phyloP scores from a whole-genome alignment of 2,329 filamentous ascomycete genomes.

The Aspergillus piperis region DNA sequence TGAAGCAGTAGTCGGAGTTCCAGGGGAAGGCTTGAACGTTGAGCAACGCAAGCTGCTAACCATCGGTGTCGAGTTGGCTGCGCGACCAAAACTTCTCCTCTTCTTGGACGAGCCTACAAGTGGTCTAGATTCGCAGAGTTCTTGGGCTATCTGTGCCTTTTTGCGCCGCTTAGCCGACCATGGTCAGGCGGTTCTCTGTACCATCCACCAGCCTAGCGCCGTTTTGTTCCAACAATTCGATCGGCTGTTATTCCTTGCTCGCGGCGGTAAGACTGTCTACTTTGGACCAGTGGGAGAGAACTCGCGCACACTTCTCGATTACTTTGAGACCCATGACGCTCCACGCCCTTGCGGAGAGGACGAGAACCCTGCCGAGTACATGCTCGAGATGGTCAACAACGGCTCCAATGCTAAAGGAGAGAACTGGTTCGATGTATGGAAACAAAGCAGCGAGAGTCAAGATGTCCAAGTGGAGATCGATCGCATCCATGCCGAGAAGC shows the following conservation, averaged over 20 bases:
- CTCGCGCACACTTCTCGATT: slow-evolving; percentile 57
- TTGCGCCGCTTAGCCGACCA: slow-evolving; percentile 83
- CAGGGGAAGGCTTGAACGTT: slow-evolving; percentile 69
- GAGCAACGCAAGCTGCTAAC: slow-evolving; percentile 73
- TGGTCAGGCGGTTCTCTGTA: slow-evolving; percentile 86
- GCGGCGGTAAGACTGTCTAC: slow-evolving; percentile 66
- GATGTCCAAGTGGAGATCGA: slow-evolving; percentile 41
- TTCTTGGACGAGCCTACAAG: slow-evolving; percentile 90
- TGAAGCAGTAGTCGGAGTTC: slow-evolving; percentile 83
- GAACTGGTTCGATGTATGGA: slow-evolving; percentile 57
- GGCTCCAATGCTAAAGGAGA: slow-evolving; percentile 61
- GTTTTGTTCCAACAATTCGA: slow-evolving; percentile 86
- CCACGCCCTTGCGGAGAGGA: slow-evolving; percentile 54
- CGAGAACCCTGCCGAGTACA: slow-evolving; percentile 72
- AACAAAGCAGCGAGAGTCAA: slow-evolving; percentile 54
- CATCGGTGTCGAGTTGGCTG: slow-evolving; percentile 89
- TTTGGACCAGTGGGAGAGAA: slow-evolving; percentile 66
- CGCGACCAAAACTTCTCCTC: slow-evolving; percentile 80
- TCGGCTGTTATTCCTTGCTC: slow-evolving; percentile 61
- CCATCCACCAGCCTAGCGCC: slow-evolving; percentile 90
- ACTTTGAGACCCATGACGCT: slow-evolving; percentile 65
- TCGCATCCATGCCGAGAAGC: slow-evolving; percentile 52
- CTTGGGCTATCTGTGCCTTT: slow-evolving; percentile 83
- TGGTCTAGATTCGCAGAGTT: slow-evolving; percentile 85
- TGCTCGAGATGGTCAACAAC: slow-evolving; percentile 58